Evolutionary conservation across 1,284 basidiomycete genomes (phyloP), one percentile per base, ranked within the genome.

Genomic region (Moniliophthora roreri): DNA sequence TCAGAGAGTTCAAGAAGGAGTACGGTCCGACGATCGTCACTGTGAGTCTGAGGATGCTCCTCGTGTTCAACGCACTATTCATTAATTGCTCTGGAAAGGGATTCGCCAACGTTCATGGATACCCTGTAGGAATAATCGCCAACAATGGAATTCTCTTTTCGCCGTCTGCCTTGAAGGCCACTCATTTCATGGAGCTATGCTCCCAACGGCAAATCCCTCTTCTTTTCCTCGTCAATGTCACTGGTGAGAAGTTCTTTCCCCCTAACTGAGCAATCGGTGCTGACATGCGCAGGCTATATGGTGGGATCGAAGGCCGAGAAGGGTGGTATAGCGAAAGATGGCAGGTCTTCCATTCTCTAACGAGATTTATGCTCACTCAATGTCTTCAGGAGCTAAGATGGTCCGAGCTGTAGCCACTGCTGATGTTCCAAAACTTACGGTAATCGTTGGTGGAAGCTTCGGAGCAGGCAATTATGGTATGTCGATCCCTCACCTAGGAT

Each of bases 61-160:
- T 32, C 40, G n/a, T n/a, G n/a, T n/a, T n/a, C n/a, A n/a, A n/a
- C n/a, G n/a, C n/a, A n/a, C n/a, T n/a, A n/a, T n/a, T n/a, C n/a
- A n/a, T n/a, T n/a, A n/a, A n/a, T n/a, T n/a, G n/a, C n/a, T n/a
- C n/a, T n/a, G n/a, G n/a, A n/a, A n/a, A 91, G 90, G 91, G 92
- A n/a, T 95, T 94, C 66, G 93, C 93, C 15, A 82, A 91, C 67
- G 81, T 96, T 37, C 93, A 95, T 65, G 93, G 93, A 2, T 92
- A 92, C 65, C 81, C 87, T 48, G 90, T 94, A 35, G 93, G 92
- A 5, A 93, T 96, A 57, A 81, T 96, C 34, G 95, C 89, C 37
- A 98, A 98, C 73, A 95, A 95, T 63, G 95, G 95, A 57, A 94
- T 97, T 54, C 75, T 98, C 21, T 94, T 98, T 71, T 95, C 93